Percentiles rank a stretch among this genome's conserved stretches.
These are phyloP conservation scores for Aspergillus pseudoviridinutans DNA, from an alignment of 2,329 filamentous ascomycete species.

Conservation along the genomic window DNA sequence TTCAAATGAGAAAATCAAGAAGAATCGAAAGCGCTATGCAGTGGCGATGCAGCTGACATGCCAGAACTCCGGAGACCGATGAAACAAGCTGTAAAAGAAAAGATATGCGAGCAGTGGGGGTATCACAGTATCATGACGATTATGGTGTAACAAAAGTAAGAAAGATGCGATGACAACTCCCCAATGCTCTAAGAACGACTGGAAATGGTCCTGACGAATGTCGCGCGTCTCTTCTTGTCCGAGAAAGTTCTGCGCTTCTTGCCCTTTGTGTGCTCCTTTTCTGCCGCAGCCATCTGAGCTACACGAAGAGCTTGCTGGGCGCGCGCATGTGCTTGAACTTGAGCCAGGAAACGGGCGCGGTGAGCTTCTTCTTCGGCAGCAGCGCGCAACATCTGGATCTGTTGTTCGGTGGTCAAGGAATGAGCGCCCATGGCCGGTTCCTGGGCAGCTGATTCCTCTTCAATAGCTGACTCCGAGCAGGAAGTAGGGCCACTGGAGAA, in stretches of 20 bases:
- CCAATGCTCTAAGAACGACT: background rate
- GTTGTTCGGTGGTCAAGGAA: slow-evolving; percentile 38
- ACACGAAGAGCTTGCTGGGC: slow-evolving; percentile 38
- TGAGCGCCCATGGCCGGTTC: slow-evolving; percentile 19
- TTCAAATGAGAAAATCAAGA: background rate
- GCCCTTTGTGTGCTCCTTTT: slow-evolving; percentile 25
- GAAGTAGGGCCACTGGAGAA: slow-evolving; percentile 31
- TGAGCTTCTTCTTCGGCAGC: slow-evolving; percentile 34
- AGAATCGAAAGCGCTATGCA: background rate
- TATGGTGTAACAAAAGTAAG: background rate
- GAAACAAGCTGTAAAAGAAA: background rate
- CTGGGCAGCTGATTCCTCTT: slow-evolving; percentile 24
- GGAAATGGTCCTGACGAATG: slow-evolving; percentile 1
- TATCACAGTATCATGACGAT: too few relatives aligned
- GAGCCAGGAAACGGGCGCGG: slow-evolving; percentile 36
- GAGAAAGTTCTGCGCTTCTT: slow-evolving; percentile 28
- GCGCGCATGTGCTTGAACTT: slow-evolving; percentile 39
- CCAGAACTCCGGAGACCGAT: background rate
- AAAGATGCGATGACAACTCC: background rate
- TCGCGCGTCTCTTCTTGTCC: slow-evolving; percentile 24
- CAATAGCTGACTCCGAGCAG: slow-evolving; percentile 20
- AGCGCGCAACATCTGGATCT: slow-evolving; percentile 34
- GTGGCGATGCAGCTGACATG: background rate
- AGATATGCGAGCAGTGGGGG: background rate
- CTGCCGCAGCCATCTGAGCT: slow-evolving; percentile 25